Evolutionary conservation across 257 asterid species (phyloP), one percentile per base, ranked within the genome.

Genomic region (Solanum paucissectum): DNA sequence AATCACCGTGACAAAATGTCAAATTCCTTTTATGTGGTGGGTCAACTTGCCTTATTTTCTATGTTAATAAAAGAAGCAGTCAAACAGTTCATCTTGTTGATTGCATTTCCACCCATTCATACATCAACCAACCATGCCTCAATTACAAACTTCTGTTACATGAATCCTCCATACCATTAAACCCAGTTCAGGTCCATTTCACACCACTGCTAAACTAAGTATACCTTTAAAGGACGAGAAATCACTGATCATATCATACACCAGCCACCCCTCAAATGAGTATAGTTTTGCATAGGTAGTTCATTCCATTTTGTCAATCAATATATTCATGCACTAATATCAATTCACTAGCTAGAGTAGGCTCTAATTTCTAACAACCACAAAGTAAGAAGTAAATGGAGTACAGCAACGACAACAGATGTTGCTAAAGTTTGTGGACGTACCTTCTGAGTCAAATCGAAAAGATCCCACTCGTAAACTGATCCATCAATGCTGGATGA

Each of bases 401-500:
- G 9, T 5, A 76, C 83, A 38, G 58, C 6, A n/a, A 76, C 34
- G 0, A 38, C 83, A 37, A 38, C 21, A 76, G 23, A 38, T 38
- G 34, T 38, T 76, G 34, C 58, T 38, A 12, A 38, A 5, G 55
- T 76, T 76, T 37, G 83, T 76, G 49, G 29, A 37, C 27, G 34
- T 49, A 97, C 99, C 98, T 96, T 97, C 87, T 95, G 96, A 81
- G 87, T 94, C 90, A 96, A 92, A 87, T 93, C 92, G 34, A 90
- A 93, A 82, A 97, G 91, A 91, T 97, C 99, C 98, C 98, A 97
- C 89, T 96, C 98, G 0, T 96, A 94, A 64, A 97, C 87, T 29
- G 99, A 92, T 40, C 99, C 99, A 91, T 97, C 99, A 25, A 97
- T 92, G 86, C 97, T 94, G 46, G 98, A 93, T 13, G 99, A 97